These are phyloP conservation scores for Serendipita indica DNA, from an alignment of 768 basidiomycete genomes.

Conservation along the genomic window DNA sequence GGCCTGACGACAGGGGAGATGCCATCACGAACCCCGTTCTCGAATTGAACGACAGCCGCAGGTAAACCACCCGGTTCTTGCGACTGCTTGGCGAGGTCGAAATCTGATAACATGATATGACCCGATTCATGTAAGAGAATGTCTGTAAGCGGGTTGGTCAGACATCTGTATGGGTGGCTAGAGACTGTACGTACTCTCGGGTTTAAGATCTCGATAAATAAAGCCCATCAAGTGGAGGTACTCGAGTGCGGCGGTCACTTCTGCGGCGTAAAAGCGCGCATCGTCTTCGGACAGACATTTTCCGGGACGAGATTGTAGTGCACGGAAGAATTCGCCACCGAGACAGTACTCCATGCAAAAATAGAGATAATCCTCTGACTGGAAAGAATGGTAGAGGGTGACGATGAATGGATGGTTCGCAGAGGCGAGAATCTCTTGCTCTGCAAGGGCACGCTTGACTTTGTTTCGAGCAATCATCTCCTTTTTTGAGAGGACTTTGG, in stretches of 20 bases:
- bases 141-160: slow-evolving; percentile 36
- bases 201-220: slow-evolving; percentile 98
- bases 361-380: slow-evolving; percentile 94
- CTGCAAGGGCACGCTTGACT: slow-evolving; percentile 95
- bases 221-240: slow-evolving; percentile 99
- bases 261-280: slow-evolving; percentile 94
- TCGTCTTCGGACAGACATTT: slow-evolving; percentile 94
- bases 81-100: slow-evolving; percentile 95
- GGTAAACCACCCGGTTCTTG: slow-evolving; percentile 74
- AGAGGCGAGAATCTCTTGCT: slow-evolving; percentile 96
- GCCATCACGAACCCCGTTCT: slow-evolving; percentile 18
- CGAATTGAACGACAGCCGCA: slow-evolving; percentile 71
- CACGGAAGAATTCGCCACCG: slow-evolving; percentile 98
- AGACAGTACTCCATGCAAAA: slow-evolving; percentile 99
- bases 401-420: slow-evolving; percentile 99
- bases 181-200: slow-evolving; percentile 68
- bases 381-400: slow-evolving; percentile 97
- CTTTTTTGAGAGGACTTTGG: slow-evolving; percentile 83
- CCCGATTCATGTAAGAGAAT: slow-evolving; percentile 95
- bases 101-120: slow-evolving; percentile 99
- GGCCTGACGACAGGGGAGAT: slow-evolving; percentile 11
- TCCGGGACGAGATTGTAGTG: slow-evolving; percentile 88
- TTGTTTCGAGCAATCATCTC: slow-evolving; percentile 99
- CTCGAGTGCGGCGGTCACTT: slow-evolving; percentile 93
- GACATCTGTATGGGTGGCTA: not conserved